Percentiles rank a stretch among this genome's conserved stretches.
These are phyloP conservation scores for Monilinia aucupariae DNA, from an alignment of 2,329 filamentous ascomycete genomes.

Conservation along the genomic window DNA sequence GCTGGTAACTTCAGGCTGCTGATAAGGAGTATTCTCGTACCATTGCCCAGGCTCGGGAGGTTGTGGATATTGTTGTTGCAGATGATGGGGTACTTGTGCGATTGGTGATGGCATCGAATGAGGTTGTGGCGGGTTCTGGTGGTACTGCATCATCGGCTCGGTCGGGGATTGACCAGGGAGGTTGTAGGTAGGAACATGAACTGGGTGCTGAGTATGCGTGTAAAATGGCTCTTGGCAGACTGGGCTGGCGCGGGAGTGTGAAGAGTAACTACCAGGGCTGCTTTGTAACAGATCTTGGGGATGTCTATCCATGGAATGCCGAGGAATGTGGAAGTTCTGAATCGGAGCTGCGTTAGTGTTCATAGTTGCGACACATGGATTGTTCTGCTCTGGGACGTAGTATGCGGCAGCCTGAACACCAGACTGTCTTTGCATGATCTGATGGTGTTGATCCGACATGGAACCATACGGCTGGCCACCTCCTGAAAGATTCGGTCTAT, in stretches of 20 bases:
- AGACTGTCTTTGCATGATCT: conserved; percentile 37
- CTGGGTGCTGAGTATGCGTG: conserved; percentile 44
- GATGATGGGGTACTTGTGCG: conserved; percentile 32
- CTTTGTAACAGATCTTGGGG: conserved; percentile 48
- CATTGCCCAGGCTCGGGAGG: conserved; percentile 44
- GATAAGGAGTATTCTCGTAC: conserved; percentile 48
- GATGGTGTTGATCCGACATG: conserved; percentile 40
- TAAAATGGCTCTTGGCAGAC: conserved; percentile 52
- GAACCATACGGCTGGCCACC: conserved; percentile 42
- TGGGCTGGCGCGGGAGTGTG: conserved; percentile 49
- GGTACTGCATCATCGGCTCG: conserved; percentile 40
- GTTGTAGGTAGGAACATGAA: conserved; percentile 45
- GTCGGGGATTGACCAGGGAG: conserved; percentile 46
- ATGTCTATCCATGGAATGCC: conserved; percentile 40
- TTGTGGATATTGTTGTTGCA: conserved; percentile 40
- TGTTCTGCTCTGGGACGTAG: conserved; percentile 57
- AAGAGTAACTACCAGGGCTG: conserved; percentile 55
- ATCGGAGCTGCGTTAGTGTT: conserved; percentile 47
- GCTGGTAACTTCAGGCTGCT: conserved; percentile 50
- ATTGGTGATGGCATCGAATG: conserved; percentile 31
- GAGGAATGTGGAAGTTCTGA: conserved; percentile 42
- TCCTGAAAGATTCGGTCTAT: conserved; percentile 45
- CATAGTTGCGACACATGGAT: conserved; percentile 58
- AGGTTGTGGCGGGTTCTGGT: conserved; percentile 30
- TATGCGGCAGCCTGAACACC: conserved; percentile 34